These are phyloP conservation scores for Leccinum variabile DNA, from an alignment of 1,284 basidiomycete species.

Conservation along the genomic window DNA sequence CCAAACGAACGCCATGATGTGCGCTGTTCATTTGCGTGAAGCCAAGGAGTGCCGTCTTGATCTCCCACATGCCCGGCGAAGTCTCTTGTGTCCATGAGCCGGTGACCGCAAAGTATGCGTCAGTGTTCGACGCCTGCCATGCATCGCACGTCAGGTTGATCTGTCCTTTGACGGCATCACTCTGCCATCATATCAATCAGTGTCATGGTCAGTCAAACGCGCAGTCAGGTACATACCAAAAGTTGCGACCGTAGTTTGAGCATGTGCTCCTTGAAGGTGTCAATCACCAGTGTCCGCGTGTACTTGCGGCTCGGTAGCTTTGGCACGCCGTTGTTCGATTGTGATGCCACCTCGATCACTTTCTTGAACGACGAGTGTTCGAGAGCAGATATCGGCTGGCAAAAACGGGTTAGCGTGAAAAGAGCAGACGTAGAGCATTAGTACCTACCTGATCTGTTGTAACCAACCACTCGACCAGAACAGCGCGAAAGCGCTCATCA, in stretches of 20 bases:
- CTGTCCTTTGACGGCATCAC: not conserved
- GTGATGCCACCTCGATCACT: no score
- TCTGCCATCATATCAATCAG: not conserved
- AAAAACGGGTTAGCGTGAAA: no score
- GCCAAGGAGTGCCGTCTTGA: constrained; percentile 9
- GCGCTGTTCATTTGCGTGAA: constrained; percentile 10
- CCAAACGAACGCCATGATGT: not conserved
- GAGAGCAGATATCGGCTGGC: no score
- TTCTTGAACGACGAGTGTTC: no score
- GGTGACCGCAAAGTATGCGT: constrained; percentile 22
- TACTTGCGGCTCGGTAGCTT: no score
- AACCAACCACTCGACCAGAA: no score
- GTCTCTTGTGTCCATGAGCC: constrained; percentile 18
- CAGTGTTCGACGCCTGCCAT: constrained; percentile 19
- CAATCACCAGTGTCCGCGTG: no score
- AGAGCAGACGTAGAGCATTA: no score
- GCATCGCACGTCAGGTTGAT: constrained; percentile 20
- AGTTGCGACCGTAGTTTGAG: not conserved
- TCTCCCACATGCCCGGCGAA: constrained; percentile 1
- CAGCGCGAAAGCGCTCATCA: no score
- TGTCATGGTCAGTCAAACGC: not conserved
- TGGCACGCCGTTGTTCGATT: no score
- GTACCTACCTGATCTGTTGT: no score
- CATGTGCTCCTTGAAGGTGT: no score
- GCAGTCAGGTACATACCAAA: not conserved